phyloP scores from a whole-genome alignment of 768 basidiomycete species.

The Sutorius australiensis region DNA sequence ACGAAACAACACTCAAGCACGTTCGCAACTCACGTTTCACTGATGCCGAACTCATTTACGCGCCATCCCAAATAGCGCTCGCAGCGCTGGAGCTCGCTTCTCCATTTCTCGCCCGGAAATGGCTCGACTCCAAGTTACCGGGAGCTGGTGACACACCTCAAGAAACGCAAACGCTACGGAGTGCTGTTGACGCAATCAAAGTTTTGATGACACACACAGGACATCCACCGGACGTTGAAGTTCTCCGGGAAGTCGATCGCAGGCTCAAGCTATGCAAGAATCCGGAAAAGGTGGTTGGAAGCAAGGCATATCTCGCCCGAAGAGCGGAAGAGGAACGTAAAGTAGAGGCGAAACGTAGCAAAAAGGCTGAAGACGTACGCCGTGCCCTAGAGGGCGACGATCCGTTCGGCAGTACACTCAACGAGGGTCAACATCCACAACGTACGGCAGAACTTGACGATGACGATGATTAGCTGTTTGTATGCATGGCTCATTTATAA shows the following conservation, averaged over 20 bases:
- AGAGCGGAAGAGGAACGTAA: conserved; percentile 68
- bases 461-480: conserved; percentile 36
- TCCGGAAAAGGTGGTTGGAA: conserved; percentile 93
- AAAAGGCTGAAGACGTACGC: conserved; percentile 51
- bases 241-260: conserved; percentile 86
- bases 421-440: conserved; percentile 29
- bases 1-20: conserved; percentile 62
- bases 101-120: conserved; percentile 55
- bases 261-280: conserved; percentile 88
- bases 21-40: conserved; percentile 82
- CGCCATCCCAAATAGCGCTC: conserved; percentile 91
- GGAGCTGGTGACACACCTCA: conserved; percentile 9
- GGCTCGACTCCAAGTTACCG: conserved; percentile 47
- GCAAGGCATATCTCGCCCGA: conserved; percentile 70
- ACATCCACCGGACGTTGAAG: conserved; percentile 69
- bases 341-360: conserved; percentile 64
- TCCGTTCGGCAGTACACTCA: conserved; percentile 65
- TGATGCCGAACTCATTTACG: conserved; percentile 86
- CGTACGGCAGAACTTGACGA: conserved; percentile 41
- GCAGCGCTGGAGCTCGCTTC: conserved; percentile 68
- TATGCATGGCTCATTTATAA: background rate
- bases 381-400: conserved; percentile 50
- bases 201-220: conserved; percentile 51
- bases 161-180: conserved; percentile 24
- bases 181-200: conserved; percentile 46